Percentiles rank a stretch among this genome's conserved stretches.
Evolutionary conservation across 768 basidiomycete genomes (phyloP).

Genomic region (Pholiota molesta): DNA sequence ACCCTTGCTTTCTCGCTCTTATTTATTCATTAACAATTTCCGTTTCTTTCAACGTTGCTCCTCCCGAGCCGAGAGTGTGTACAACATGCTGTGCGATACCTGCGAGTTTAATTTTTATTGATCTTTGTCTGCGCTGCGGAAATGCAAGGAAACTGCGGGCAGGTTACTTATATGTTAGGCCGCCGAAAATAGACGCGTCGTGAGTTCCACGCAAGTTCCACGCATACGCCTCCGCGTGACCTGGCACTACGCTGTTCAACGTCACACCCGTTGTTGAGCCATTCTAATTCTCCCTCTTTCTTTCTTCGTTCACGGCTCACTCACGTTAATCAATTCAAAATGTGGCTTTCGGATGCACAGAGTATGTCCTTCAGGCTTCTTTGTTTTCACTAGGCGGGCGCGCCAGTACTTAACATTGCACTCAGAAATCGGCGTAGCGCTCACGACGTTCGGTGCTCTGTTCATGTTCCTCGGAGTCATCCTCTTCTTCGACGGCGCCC

Average conservation of each 20-base stretch:
- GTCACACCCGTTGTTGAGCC: slow-evolving; percentile 3
- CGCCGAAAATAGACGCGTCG: slow-evolving; percentile 8
- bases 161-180: too few relatives aligned
- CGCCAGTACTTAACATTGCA: slow-evolving; percentile 13
- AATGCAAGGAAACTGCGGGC: not conserved
- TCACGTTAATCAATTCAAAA: slow-evolving; percentile 27
- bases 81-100: not conserved
- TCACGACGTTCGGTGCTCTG: slow-evolving; percentile 91
- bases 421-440: slow-evolving; percentile 92
- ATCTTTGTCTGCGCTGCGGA: not conserved
- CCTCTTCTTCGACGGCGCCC: slow-evolving; percentile 94
- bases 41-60: not conserved
- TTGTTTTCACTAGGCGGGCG: not conserved
- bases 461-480: slow-evolving; percentile 98
- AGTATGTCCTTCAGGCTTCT: slow-evolving; percentile 38
- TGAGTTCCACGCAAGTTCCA: slow-evolving; percentile 8
- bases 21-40: slow-evolving; percentile 20
- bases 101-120: slow-evolving; percentile 1
- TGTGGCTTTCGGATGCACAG: slow-evolving; percentile 73
- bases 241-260: not conserved
- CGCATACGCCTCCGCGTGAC: slow-evolving; percentile 15
- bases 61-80: not conserved
- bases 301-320: not conserved
- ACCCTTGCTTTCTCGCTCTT: slow-evolving; percentile 10
- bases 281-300: not conserved